phyloP scores from a whole-genome alignment of 345 rosid genomes.

The Pelargonium nanum region DNA sequence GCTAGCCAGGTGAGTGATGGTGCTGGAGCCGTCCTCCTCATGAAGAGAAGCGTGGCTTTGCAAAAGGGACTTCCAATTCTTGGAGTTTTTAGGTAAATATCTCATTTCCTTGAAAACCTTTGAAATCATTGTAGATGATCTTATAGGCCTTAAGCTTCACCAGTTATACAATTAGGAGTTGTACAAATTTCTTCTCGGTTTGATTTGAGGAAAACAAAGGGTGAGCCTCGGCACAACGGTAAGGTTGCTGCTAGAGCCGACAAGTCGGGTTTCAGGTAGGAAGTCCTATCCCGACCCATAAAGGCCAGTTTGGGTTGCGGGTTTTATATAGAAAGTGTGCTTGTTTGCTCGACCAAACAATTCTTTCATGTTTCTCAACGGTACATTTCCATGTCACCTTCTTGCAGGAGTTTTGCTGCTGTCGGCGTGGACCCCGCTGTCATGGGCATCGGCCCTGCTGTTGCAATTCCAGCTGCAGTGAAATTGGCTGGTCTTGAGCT shows the following conservation, averaged over 20 bases:
- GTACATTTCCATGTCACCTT: neutral
- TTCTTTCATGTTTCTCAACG: neutral
- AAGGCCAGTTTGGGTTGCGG: too few relatives aligned
- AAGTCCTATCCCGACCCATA: too few relatives aligned
- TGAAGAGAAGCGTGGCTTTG: conserved; percentile 78
- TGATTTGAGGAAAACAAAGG: too few relatives aligned
- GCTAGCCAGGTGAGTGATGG: conserved; percentile 98
- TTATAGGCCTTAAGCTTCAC: neutral
- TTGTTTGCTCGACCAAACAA: too few relatives aligned
- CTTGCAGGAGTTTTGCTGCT: conserved; percentile 82
- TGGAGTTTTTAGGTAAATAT: conserved; percentile 70
- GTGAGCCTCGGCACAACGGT: too few relatives aligned
- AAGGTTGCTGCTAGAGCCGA: too few relatives aligned
- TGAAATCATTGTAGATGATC: neutral
- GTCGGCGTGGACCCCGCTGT: conserved; percentile 94
- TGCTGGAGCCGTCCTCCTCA: conserved; percentile 88
- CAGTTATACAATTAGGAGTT: neutral
- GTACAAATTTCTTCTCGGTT: too few relatives aligned
- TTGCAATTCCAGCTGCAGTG: conserved; percentile 92
- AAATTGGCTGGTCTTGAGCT: conserved; percentile 66
- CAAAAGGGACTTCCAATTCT: conserved; percentile 87
- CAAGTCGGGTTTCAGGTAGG: too few relatives aligned
- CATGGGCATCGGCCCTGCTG: conserved; percentile 91
- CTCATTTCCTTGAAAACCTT: neutral
- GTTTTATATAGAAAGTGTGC: neutral